Evolutionary conservation across 2,329 filamentous ascomycete genomes (phyloP).

Genomic region (Microdochium paspali): DNA sequence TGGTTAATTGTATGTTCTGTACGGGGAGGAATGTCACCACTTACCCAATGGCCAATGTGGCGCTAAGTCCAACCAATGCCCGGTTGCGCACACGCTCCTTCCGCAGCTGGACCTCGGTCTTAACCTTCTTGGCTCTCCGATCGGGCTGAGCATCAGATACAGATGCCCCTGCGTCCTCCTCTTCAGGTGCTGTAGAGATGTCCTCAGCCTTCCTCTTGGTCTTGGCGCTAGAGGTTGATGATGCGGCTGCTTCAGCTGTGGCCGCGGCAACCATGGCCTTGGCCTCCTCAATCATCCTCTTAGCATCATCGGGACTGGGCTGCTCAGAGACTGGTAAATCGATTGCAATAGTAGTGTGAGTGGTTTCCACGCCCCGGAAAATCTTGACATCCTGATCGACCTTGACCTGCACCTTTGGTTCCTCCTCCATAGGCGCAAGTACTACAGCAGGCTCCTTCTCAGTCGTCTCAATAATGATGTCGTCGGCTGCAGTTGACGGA

Average conservation of each 20-base stretch:
- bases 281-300: conserved; percentile 77
- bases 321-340: conserved; percentile 65
- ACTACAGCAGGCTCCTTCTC: conserved; percentile 39
- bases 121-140: conserved; percentile 60
- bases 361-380: conserved; percentile 53
- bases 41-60: conserved; percentile 84
- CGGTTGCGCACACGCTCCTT: conserved; percentile 81
- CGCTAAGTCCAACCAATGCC: conserved; percentile 76
- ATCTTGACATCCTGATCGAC: conserved; percentile 48
- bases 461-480: conserved; percentile 32
- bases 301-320: conserved; percentile 66
- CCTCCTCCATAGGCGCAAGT: conserved; percentile 43
- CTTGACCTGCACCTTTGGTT: conserved; percentile 57
- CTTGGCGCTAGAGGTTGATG: conserved; percentile 30
- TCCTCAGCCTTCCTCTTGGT: conserved; percentile 69
- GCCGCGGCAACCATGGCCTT: conserved; percentile 79
- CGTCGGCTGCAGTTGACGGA: conserved; percentile 29
- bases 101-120: conserved; percentile 71
- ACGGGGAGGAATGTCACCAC: conserved; percentile 25
- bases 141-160: background rate
- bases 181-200: conserved; percentile 55
- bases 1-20: background rate
- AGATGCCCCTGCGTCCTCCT: conserved; percentile 37
- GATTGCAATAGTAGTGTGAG: conserved; percentile 64
- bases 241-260: conserved; percentile 37